Evolutionary conservation across 495 filamentous ascomycete species (phyloP), one percentile per base, ranked within the genome.

Genomic region (Penicillium soppii): DNA sequence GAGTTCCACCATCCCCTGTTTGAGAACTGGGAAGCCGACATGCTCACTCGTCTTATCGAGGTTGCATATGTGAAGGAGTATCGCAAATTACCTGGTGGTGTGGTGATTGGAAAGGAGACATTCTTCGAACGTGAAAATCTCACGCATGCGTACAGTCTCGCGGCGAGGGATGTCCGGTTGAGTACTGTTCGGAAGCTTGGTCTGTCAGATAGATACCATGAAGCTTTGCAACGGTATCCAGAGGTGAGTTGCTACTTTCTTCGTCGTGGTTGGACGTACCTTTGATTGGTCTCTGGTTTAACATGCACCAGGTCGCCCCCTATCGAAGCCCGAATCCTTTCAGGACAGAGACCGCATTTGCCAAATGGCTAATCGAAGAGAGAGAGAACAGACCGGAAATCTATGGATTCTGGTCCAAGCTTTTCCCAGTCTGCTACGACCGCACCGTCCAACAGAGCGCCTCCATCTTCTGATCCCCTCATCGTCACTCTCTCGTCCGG

Each of bases 341-440:
- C 36, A 52, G 57, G 38, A 69, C 68, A 2, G 71, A 71, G 42
- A 50, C 38, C 23, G 20, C 49, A 7, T 74, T 74, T 41, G 71
- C 71, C 39, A 53, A 54, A 17, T 73, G 68, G 66, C 54, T 74
- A 21, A 49, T 69, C 13, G 52, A 58, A 8, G 47, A 61, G 26
- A 62, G 57, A 47, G 56, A 65, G 16, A 51, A 35, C 9, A 53
- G 54, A 26, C 53, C 62, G 3, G 50, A 43, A 6, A 36, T 67
- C 52, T 73, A 60, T 47, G 47, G 17, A 3, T 73, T 73, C 43
- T 73, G 71, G 71, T 60, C 56, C 2, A 58, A 51, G 49, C 46
- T 74, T 37, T 74, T 68, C 52, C 68, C 67, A 8, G 33, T 73
- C 43, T 74, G 69, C 59, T 69, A 71, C 48, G 58, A 57, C 13